These are phyloP conservation scores for Termitomyces heimii DNA, from an alignment of 768 basidiomycete species.

Conservation along the genomic window DNA sequence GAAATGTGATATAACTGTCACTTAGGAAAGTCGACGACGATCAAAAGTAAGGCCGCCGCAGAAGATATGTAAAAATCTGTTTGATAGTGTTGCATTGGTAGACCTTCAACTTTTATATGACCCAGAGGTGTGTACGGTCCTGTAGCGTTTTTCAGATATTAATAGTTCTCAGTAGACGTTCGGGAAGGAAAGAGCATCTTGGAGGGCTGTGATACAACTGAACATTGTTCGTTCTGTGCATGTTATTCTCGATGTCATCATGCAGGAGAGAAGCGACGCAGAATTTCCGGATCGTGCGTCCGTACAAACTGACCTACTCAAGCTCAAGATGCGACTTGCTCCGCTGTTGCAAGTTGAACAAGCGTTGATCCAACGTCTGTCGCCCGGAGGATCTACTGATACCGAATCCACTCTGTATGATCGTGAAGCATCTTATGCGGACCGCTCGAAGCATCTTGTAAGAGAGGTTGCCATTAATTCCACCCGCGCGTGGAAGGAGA, in stretches of 20 bases:
- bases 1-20: neutral
- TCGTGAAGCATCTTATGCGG: conserved; percentile 15
- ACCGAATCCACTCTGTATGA: conserved; percentile 21
- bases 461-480: conserved; percentile 54
- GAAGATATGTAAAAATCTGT: neutral
- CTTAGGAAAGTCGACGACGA: conserved; percentile 75
- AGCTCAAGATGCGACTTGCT: conserved; percentile 51
- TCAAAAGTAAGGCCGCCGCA: conserved; percentile 56
- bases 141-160: neutral
- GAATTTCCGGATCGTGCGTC: conserved; percentile 20
- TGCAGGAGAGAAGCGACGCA: conserved; percentile 20
- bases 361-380: conserved; percentile 50
- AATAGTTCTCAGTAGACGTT: conserved; percentile 36
- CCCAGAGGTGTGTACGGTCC: conserved; percentile 35
- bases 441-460: conserved; percentile 20
- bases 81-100: conserved; percentile 14
- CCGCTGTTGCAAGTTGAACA: conserved; percentile 62
- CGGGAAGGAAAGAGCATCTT: conserved; percentile 53
- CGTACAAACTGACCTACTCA: conserved; percentile 39
- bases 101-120: conserved; percentile 64
- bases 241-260: conserved; percentile 53
- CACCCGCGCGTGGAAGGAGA: conserved; percentile 41
- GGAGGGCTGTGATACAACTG: conserved; percentile 64
- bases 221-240: conserved; percentile 67
- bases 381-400: conserved; percentile 35